phyloP scores from a whole-genome alignment of 257 asterid genomes.

The Salvia splendens region DNA sequence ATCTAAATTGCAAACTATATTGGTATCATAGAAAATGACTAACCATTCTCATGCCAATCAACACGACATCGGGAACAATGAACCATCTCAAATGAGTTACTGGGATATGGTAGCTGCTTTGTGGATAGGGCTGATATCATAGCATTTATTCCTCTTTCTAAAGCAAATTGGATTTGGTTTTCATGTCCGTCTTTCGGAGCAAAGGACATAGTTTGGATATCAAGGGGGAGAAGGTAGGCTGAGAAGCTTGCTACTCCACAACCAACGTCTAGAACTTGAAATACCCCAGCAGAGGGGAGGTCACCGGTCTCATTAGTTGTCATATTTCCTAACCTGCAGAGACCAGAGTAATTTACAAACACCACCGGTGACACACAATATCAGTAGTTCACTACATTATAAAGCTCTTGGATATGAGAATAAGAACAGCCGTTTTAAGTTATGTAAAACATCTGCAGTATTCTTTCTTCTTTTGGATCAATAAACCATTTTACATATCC shows the following conservation, averaged over 20 bases:
- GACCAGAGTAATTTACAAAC: constrained; percentile 9
- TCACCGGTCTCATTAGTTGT: constrained; percentile 69
- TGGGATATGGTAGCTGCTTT: constrained; percentile 84
- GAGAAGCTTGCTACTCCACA: constrained; percentile 99
- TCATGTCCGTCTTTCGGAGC: constrained; percentile 97
- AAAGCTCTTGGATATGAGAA: background rate
- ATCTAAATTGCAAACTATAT: background rate
- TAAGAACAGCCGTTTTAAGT: background rate
- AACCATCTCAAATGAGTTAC: constrained; percentile 86
- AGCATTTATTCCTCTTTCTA: constrained; percentile 90
- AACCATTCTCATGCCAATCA: constrained; percentile 88
- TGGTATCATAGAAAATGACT: constrained; percentile 21
- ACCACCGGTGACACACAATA: background rate
- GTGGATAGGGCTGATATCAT: constrained; percentile 81
- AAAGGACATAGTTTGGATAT: constrained; percentile 84
- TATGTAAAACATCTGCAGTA: background rate
- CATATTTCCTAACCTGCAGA: constrained; percentile 90
- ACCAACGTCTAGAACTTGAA: constrained; percentile 90
- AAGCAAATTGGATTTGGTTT: constrained; percentile 92
- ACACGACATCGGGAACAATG: constrained; percentile 96
- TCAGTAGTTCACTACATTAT: background rate
- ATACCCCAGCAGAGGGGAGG: constrained; percentile 69
- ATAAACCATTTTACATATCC: background rate
- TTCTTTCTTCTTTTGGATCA: background rate
- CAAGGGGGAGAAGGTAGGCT: constrained; percentile 79